These are phyloP conservation scores for Durio zibethinus DNA, from an alignment of 345 rosid species.

Conservation along the genomic window DNA sequence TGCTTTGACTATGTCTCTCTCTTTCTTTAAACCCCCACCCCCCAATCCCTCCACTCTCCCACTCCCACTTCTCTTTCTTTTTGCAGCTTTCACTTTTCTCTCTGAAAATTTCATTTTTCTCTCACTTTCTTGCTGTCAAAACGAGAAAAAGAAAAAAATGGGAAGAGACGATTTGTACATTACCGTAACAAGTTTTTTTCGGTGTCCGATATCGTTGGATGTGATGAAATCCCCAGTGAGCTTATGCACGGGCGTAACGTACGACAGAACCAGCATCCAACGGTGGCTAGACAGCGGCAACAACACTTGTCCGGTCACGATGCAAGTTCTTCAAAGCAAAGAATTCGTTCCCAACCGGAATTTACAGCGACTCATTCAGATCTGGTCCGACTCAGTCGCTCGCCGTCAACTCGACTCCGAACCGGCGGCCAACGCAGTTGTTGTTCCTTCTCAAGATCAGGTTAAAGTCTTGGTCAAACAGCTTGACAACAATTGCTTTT, in stretches of 20 bases:
- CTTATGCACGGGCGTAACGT: slow-evolving; percentile 91
- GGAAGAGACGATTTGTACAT: slow-evolving; percentile 64
- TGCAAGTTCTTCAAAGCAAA: slow-evolving; percentile 74
- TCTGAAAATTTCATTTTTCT: slow-evolving; percentile 2
- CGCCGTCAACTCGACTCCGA: slow-evolving; percentile 20
- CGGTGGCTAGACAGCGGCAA: slow-evolving; percentile 86
- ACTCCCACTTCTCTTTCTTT: slow-evolving; percentile 10
- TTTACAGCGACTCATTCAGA: slow-evolving; percentile 73
- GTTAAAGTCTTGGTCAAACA: slow-evolving; percentile 28
- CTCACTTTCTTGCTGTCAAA: slow-evolving; percentile 23
- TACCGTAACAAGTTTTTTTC: slow-evolving; percentile 73
- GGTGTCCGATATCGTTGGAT: slow-evolving; percentile 89
- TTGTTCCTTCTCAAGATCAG: slow-evolving; percentile 34
- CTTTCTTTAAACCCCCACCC: slow-evolving; percentile 54
- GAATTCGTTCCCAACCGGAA: slow-evolving; percentile 81
- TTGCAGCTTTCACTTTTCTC: background rate
- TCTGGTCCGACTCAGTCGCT: slow-evolving; percentile 67
- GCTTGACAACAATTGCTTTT: slow-evolving; percentile 21
- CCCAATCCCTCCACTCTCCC: slow-evolving; percentile 29
- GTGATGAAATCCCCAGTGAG: slow-evolving; percentile 94
- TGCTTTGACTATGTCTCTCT: slow-evolving; percentile 47
- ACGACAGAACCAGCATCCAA: slow-evolving; percentile 85
- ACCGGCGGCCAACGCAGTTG: background rate
- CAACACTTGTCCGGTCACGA: slow-evolving; percentile 93
- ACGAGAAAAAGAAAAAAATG: slow-evolving; percentile 29